Evolutionary conservation across 2,329 filamentous ascomycete species (phyloP), one percentile per base, ranked within the genome.

Genomic region (Atkinsonella texensis): DNA sequence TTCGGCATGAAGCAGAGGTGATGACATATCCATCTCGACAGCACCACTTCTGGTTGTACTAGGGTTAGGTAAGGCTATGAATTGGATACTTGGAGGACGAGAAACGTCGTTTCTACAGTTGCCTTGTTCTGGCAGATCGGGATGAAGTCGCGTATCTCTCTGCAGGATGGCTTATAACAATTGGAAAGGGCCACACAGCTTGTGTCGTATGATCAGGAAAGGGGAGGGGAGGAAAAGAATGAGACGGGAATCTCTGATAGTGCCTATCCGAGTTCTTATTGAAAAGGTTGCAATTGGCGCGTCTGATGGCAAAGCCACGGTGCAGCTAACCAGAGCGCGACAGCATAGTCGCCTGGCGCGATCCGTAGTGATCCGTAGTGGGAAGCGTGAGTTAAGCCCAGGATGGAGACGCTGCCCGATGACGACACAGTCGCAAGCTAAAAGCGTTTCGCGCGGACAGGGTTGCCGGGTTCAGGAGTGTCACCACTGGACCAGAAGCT

Each of bases 1-100:
- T 53, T 62, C 47, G 41, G 55, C 50, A 48, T 52, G 51, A 33
- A 32, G 33, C 13, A 38, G 41, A 20, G 41, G 17, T 2, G 41
- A 45, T 11, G 48, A 28, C 3, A 39, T 45, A 8, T 45, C 32
- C 48, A 50, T 50, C n/a, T 32, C 10, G 42, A 28, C 18, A 10
- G 32, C 10, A 35, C n/a, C 12, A 43, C 23, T 43, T 43, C 28
- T 28, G 2, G 3, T 20, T 43, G 28, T 17, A 43, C 31, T 43
- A 6, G 31, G 12, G 10, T 12, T 23, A 10, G 31, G 28, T 12
- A 13, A 17, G 18, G 15, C 15, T 3, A 8, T 45, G 23, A 31
- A 10, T 35, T 39, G 13, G 15, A 18, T 3, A 45, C 20, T 4
- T 4, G 4, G 32, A 20, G 13, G 48, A 13, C 15, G 41, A 38